Evolutionary conservation across 2,329 filamentous ascomycete genomes (phyloP).

Genomic region (Sclerotinia subarctica): DNA sequence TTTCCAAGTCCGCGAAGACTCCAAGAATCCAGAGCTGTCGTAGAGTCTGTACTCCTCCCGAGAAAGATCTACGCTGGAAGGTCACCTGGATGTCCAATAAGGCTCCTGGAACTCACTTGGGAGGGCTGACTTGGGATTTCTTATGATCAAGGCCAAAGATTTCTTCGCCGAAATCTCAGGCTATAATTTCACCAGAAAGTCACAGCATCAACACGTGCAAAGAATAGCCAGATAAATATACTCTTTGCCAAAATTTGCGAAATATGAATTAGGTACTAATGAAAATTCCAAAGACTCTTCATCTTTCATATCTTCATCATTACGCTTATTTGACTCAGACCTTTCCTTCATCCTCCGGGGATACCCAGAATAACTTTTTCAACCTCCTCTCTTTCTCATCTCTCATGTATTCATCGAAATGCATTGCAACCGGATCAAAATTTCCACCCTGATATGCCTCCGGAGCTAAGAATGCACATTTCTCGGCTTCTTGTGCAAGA

Average conservation of each 20-base stretch:
- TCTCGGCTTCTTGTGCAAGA: conserved; percentile 36
- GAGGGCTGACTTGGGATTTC: too few relatives aligned
- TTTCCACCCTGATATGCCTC: conserved; percentile 31
- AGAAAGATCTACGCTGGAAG: rapidly evolving
- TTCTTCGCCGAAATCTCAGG: not conserved
- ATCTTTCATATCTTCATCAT: conserved; percentile 8
- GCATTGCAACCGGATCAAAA: conserved; percentile 25
- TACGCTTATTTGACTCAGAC: not conserved
- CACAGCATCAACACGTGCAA: too few relatives aligned
- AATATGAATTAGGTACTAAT: not conserved
- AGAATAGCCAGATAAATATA: too few relatives aligned
- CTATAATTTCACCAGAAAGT: not conserved
- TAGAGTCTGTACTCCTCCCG: rapidly evolving
- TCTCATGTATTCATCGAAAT: conserved; percentile 28
- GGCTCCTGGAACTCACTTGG: not conserved
- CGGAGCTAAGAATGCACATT: conserved; percentile 39
- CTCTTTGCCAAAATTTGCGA: not conserved
- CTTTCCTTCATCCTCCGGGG: conserved; percentile 7
- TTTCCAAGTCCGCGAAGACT: not conserved
- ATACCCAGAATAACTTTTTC: conserved; percentile 29
- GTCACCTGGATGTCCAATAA: not conserved
- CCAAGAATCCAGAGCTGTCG: not conserved
- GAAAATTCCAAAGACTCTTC: not conserved
- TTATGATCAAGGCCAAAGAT: not conserved
- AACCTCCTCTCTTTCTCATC: conserved; percentile 29